Evolutionary conservation across 495 filamentous ascomycete genomes (phyloP).

Genomic region (Symbiotaphrina buchneri): DNA sequence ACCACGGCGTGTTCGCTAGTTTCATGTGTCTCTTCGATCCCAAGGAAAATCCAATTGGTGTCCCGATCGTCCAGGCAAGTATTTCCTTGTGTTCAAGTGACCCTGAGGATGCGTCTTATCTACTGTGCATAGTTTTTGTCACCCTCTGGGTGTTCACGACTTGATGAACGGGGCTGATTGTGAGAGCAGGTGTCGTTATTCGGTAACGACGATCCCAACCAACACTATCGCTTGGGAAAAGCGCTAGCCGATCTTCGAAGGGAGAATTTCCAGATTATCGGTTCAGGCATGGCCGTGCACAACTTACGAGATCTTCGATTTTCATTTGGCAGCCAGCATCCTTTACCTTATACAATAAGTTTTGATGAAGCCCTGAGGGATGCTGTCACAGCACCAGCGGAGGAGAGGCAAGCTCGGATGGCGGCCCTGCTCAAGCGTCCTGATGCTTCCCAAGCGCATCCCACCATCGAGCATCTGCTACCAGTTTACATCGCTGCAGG

Average conservation of each 20-base stretch:
- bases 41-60: constrained; percentile 46
- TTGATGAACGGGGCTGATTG: too few species aligned
- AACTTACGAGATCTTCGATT: constrained; percentile 47
- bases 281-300: constrained; percentile 74
- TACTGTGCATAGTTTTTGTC: too few species aligned
- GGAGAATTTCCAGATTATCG: constrained; percentile 50
- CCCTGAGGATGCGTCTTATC: too few species aligned
- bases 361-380: constrained; percentile 66
- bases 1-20: constrained; percentile 62
- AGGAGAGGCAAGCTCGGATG: constrained; percentile 37
- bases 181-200: constrained; percentile 61
- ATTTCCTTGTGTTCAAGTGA: too few species aligned
- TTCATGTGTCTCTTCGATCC: constrained; percentile 53
- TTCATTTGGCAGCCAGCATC: constrained; percentile 16
- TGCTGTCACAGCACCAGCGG: constrained; percentile 27
- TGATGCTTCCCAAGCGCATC: constrained; percentile 60
- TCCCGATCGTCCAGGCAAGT: constrained; percentile 72
- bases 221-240: constrained; percentile 49
- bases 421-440: constrained; percentile 29
- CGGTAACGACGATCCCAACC: constrained; percentile 38
- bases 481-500: constrained; percentile 57
- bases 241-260: constrained; percentile 46
- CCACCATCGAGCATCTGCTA: constrained; percentile 58
- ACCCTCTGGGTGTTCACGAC: too few species aligned
- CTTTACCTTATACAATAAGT: constrained; percentile 38